Conservation (phyloP, 2,329 filamentous ascomycete genomes). For the Phialocephala subalpina region DNA sequence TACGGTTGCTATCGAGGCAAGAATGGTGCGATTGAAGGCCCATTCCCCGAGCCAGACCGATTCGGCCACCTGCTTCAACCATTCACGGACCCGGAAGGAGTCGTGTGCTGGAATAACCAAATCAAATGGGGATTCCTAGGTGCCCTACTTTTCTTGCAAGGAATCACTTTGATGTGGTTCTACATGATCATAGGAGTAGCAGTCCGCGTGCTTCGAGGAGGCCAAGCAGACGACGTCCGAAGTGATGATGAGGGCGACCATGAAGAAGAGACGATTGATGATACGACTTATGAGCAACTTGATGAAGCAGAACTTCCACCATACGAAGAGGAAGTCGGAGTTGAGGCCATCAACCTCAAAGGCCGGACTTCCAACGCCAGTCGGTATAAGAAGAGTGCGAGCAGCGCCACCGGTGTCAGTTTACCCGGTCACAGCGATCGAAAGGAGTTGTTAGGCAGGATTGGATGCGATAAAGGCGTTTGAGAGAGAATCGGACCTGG, state of each 20-base stretch:
- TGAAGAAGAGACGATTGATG: slow-evolving; percentile 61
- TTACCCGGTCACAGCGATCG: slow-evolving; percentile 43
- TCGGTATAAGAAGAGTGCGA: slow-evolving; percentile 40
- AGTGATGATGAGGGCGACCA: slow-evolving; percentile 85
- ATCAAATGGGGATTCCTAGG: slow-evolving; percentile 81
- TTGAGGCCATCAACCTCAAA: slow-evolving; percentile 73
- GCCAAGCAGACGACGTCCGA: slow-evolving; percentile 82
- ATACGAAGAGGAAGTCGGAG: slow-evolving; percentile 78
- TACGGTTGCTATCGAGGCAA: slow-evolving; percentile 76
- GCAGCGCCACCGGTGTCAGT: slow-evolving; percentile 43
- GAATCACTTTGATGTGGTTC: slow-evolving; percentile 88
- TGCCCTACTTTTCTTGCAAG: slow-evolving; percentile 79
- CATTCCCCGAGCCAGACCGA: slow-evolving; percentile 58
- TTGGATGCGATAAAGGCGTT: slow-evolving; percentile 46
- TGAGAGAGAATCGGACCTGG: slow-evolving; percentile 23
- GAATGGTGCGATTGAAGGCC: slow-evolving; percentile 61
- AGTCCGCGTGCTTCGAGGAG: slow-evolving; percentile 78
- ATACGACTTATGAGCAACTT: slow-evolving; percentile 24
- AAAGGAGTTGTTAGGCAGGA: slow-evolving; percentile 45
- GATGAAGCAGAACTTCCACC: slow-evolving; percentile 44
- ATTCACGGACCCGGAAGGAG: slow-evolving; percentile 73
- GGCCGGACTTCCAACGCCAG: slow-evolving; percentile 44
- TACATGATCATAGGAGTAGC: slow-evolving; percentile 86
- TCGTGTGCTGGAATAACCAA: slow-evolving; percentile 79
- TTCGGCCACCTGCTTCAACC: slow-evolving; percentile 75